A percentile compares a stretch with the other conserved stretches of the same genome.
phyloP scores from a whole-genome alignment of 1,139 yeast genomes.

The Tardiomyces depauwii region DNA sequence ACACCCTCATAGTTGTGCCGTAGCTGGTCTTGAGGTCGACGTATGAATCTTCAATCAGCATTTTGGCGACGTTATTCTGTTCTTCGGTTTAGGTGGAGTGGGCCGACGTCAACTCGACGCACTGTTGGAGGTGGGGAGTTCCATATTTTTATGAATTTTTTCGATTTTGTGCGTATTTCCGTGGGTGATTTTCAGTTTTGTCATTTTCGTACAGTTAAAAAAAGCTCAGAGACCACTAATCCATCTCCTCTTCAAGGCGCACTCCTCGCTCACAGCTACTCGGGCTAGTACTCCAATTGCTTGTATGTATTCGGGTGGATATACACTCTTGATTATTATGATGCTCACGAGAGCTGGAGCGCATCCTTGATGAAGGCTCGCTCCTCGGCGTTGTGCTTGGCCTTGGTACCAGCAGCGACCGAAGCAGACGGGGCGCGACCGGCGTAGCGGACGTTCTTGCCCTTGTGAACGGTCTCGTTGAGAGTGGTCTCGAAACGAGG shows the following conservation, averaged over 20 bases:
- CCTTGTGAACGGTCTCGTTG: slow-evolving; percentile 62
- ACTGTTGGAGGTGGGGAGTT: no score
- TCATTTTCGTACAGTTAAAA: no score
- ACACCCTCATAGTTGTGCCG: slow-evolving; percentile 59
- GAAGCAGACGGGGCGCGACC: slow-evolving; percentile 98
- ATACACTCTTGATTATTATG: neutral
- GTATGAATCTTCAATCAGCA: slow-evolving; percentile 59
- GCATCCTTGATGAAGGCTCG: slow-evolving; percentile 75
- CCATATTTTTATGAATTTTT: no score
- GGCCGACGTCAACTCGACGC: no score
- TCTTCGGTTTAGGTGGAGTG: no score
- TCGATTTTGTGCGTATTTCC: no score
- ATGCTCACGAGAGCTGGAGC: slow-evolving; percentile 24
- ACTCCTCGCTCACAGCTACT: no score
- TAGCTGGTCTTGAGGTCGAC: slow-evolving; percentile 56
- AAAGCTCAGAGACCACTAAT: no score
- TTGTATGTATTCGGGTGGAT: neutral
- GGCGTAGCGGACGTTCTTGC: slow-evolving; percentile 61
- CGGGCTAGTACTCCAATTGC: no score
- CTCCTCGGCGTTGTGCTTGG: slow-evolving; percentile 82
- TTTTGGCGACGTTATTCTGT: slow-evolving; percentile 14
- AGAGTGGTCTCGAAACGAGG: slow-evolving; percentile 77
- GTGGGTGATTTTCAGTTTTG: no score
- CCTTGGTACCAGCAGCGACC: slow-evolving; percentile 95
- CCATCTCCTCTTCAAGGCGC: no score